phyloP scores from a whole-genome alignment of 768 basidiomycete species.

The Mycena albidolilacea region DNA sequence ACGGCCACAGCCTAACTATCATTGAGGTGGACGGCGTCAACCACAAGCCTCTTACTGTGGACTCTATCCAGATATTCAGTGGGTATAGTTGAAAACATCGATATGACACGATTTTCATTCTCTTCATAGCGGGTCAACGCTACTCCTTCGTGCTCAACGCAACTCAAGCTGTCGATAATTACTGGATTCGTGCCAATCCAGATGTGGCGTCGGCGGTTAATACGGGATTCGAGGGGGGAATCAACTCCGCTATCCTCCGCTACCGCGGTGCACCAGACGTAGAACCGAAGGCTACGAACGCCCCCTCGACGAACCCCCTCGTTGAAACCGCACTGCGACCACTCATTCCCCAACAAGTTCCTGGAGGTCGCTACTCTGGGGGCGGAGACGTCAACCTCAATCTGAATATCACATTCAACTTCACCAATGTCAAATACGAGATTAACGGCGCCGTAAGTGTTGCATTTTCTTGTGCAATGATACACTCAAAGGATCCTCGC shows the following conservation, averaged over 20 bases:
- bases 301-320: background rate
- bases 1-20: slow-evolving; percentile 54
- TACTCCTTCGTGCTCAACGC: slow-evolving; percentile 60
- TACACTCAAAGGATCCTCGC: background rate
- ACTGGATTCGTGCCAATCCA: slow-evolving; percentile 58
- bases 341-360: slow-evolving; percentile 46
- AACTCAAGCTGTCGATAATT: slow-evolving; percentile 55
- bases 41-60: slow-evolving; percentile 53
- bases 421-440: slow-evolving; percentile 38
- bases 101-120: slow-evolving; percentile 33
- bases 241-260: slow-evolving; percentile 60
- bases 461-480: slow-evolving; percentile 63
- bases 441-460: slow-evolving; percentile 50
- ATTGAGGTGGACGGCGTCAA: slow-evolving; percentile 52
- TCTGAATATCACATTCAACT: slow-evolving; percentile 50
- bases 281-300: slow-evolving; percentile 52
- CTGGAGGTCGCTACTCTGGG: slow-evolving; percentile 50
- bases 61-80: slow-evolving; percentile 55
- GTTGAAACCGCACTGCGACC: slow-evolving; percentile 56
- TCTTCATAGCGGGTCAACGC: slow-evolving; percentile 53
- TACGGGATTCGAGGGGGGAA: slow-evolving; percentile 43
- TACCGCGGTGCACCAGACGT: slow-evolving; percentile 48
- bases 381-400: slow-evolving; percentile 59
- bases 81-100: slow-evolving; percentile 33
- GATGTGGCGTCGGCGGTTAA: slow-evolving; percentile 37